These are phyloP conservation scores for Fomitopsis pulvina DNA, from an alignment of 768 basidiomycete genomes.

Conservation along the genomic window DNA sequence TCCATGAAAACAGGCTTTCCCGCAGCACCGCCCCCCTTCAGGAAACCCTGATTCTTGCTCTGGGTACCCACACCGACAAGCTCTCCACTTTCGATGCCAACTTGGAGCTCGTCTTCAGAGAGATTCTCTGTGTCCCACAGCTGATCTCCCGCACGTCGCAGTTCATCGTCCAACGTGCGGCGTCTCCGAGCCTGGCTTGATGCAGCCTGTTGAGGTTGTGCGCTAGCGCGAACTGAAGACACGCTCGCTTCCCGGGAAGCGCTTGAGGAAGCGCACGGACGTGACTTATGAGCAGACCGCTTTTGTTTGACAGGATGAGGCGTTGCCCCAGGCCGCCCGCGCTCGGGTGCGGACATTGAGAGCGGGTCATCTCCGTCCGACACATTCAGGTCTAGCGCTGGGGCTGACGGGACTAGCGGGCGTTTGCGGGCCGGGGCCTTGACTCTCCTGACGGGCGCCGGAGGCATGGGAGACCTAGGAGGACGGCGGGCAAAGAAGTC, in stretches of 20 bases:
- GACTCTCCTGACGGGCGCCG: slow-evolving; percentile 44
- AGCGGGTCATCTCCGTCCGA: slow-evolving; percentile 13
- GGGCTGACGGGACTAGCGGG: background rate
- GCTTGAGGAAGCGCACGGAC: background rate
- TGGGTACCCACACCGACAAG: slow-evolving; percentile 49
- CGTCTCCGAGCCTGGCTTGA: slow-evolving; percentile 27
- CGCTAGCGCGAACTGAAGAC: background rate
- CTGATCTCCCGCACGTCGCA: slow-evolving; percentile 37
- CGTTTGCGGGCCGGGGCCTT: slow-evolving; percentile 44
- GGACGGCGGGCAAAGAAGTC: slow-evolving; percentile 53
- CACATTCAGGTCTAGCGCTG: background rate
- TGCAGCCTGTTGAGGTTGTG: background rate
- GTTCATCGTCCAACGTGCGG: slow-evolving; percentile 62
- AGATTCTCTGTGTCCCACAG: slow-evolving; percentile 19
- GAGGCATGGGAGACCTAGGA: slow-evolving; percentile 60
- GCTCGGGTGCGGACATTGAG: background rate
- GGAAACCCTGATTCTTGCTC: slow-evolving; percentile 51
- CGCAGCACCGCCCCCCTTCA: slow-evolving; percentile 71
- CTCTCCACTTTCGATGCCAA: slow-evolving; percentile 39
- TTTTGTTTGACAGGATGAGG: background rate
- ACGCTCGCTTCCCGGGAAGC: background rate
- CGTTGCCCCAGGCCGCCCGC: background rate
- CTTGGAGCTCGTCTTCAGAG: slow-evolving; percentile 26
- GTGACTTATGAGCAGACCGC: background rate
- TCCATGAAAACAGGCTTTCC: slow-evolving; percentile 69